phyloP scores from a whole-genome alignment of 495 filamentous ascomycete species.

The Pseudotulostoma volvatum region DNA sequence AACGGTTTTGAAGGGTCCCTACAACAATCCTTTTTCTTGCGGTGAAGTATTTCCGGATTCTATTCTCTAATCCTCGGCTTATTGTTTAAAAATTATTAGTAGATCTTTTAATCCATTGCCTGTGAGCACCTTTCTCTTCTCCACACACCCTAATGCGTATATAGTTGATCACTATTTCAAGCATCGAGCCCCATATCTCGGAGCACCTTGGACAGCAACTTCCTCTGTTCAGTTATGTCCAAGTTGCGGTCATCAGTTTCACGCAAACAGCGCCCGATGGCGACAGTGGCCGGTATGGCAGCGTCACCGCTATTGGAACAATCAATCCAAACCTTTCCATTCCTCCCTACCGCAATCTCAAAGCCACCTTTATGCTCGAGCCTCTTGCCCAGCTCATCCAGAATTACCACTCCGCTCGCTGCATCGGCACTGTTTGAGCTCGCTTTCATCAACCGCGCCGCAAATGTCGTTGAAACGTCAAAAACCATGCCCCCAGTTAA shows the following conservation, averaged over 20 bases:
- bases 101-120: too few relatives aligned
- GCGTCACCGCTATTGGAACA: constrained; percentile 41
- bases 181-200: constrained; percentile 29
- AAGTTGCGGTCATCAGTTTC: constrained; percentile 56
- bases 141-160: too few relatives aligned
- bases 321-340: constrained; percentile 85
- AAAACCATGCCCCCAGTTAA: constrained; percentile 80
- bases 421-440: constrained; percentile 40
- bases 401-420: constrained; percentile 46
- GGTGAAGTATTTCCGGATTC: too few relatives aligned
- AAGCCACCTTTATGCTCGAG: constrained; percentile 50
- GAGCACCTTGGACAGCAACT: constrained; percentile 54
- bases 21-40: too few relatives aligned
- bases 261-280: constrained; percentile 64
- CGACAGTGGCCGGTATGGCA: constrained; percentile 44
- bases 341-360: constrained; percentile 87
- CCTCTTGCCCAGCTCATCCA: constrained; percentile 71
- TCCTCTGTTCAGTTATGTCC: constrained; percentile 57
- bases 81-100: too few relatives aligned
- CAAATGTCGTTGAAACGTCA: constrained; percentile 61
- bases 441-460: constrained; percentile 46
- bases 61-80: too few relatives aligned
- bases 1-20: too few relatives aligned
- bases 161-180: too few relatives aligned
- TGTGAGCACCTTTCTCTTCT: too few relatives aligned